phyloP scores from a whole-genome alignment of 768 basidiomycete species.

The Crucibulum laeve region DNA sequence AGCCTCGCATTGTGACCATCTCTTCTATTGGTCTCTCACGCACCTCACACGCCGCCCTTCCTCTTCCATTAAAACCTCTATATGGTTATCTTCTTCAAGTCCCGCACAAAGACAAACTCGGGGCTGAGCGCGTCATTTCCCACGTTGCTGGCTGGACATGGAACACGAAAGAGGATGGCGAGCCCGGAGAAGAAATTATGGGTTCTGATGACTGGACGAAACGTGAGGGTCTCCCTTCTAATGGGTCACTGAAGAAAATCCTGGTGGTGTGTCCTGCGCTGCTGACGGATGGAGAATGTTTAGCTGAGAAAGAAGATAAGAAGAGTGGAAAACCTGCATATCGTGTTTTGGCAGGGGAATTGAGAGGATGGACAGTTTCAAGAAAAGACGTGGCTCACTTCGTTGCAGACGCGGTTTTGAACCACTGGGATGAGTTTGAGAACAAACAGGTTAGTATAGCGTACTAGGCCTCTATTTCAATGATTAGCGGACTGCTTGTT shows the following conservation, averaged over 20 bases:
- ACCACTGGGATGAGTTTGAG: constrained; percentile 48
- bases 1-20: constrained; percentile 49
- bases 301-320: constrained; percentile 24
- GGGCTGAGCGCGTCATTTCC: constrained; percentile 45
- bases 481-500: too few relatives aligned
- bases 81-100: constrained; percentile 38
- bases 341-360: constrained; percentile 35
- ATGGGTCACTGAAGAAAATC: constrained; percentile 39
- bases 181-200: constrained; percentile 38
- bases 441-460: constrained; percentile 46
- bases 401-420: constrained; percentile 40
- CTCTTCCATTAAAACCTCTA: constrained; percentile 41
- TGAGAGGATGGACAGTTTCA: constrained; percentile 49
- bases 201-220: constrained; percentile 34
- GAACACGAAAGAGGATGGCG: constrained; percentile 31
- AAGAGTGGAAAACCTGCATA: constrained; percentile 32
- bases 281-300: constrained; percentile 53
- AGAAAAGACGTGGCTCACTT: constrained; percentile 67
- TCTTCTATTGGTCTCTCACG: constrained; percentile 50
- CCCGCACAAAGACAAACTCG: constrained; percentile 61
- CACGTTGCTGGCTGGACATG: constrained; percentile 50
- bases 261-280: constrained; percentile 55
- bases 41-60: constrained; percentile 38
- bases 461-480: too few relatives aligned
- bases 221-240: constrained; percentile 32